A percentile compares a stretch with the other conserved stretches of the same genome.
Evolutionary conservation across 352 stramenopile genomes (phyloP).

Genomic region (Elongisporangium undulatum): DNA sequence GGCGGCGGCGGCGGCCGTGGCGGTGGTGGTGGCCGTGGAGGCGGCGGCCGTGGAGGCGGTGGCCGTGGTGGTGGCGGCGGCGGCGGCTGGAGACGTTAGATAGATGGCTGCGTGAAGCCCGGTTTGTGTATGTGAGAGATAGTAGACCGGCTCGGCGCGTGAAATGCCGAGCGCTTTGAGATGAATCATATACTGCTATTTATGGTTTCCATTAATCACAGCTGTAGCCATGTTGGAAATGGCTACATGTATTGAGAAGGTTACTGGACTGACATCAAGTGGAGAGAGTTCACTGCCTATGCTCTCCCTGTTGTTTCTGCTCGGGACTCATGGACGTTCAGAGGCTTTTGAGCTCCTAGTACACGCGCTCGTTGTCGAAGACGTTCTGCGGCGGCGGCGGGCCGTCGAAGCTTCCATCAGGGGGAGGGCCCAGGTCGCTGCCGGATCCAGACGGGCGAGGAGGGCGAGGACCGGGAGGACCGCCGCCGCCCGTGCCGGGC

Average conservation of each 20-base stretch:
- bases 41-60: constrained; percentile 7
- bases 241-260: neutral
- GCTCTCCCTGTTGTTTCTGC: neutral
- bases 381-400: neutral
- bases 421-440: neutral
- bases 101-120: neutral
- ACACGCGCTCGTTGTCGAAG: neutral
- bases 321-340: neutral
- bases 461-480: constrained; percentile 5
- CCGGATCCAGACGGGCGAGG: constrained; percentile 6
- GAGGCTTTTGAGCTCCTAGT: neutral
- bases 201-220: neutral
- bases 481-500: constrained; percentile 12
- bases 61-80: constrained; percentile 6
- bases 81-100: constrained; percentile 4
- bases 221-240: neutral
- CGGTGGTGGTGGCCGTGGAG: constrained; percentile 3
- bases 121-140: neutral
- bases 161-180: neutral
- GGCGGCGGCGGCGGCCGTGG: constrained; percentile 5
- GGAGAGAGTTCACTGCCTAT: too few species aligned
- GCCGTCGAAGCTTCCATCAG: neutral
- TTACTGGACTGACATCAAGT: neutral
- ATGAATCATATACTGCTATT: neutral
- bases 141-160: neutral